These are phyloP conservation scores for Acanthamoeba lenticulata DNA, from an alignment of 208 protist species.

Conservation along the genomic window DNA sequence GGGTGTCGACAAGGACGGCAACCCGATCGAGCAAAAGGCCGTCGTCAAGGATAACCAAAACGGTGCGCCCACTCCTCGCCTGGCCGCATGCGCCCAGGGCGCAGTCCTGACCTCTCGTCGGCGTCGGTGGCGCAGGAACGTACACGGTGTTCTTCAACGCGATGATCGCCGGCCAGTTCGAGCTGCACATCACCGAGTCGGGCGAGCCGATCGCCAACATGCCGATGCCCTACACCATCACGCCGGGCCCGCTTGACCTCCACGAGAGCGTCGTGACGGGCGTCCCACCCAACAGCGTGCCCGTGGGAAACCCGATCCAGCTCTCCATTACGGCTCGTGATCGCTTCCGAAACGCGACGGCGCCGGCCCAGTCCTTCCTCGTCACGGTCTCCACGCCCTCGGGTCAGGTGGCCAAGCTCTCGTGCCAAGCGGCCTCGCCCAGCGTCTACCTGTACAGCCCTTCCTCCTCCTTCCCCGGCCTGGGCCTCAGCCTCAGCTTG, in stretches of 20 bases:
- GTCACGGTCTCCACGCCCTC: not conserved
- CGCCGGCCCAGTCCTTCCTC: not conserved
- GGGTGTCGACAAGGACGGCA: constrained; percentile 1
- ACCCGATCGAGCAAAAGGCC: constrained; percentile 41
- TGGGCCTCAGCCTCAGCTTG: not conserved
- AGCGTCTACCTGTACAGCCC: not conserved
- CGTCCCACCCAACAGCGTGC: not conserved
- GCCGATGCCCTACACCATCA: constrained; percentile 21
- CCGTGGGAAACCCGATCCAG: constrained; percentile 22
- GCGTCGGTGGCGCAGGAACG: not conserved
- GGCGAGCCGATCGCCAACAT: constrained; percentile 29
- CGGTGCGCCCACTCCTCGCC: not conserved
- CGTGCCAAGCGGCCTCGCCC: constrained; percentile 4
- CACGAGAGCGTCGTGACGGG: constrained; percentile 11
- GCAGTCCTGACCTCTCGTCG: too few relatives aligned
- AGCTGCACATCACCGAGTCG: constrained; percentile 57
- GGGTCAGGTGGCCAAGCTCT: constrained; percentile 8
- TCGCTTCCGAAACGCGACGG: not conserved
- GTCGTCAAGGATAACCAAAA: constrained; percentile 46
- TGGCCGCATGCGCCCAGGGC: not conserved
- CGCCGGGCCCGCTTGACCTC: not conserved
- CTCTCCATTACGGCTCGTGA: constrained; percentile 28
- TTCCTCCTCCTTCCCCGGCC: not conserved
- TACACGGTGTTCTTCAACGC: constrained; percentile 53
- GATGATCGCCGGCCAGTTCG: constrained; percentile 20